A percentile compares a stretch with the other conserved stretches of the same genome.
phyloP scores from a whole-genome alignment of 2,329 filamentous ascomycete species.

The Raffaelea albimanens region DNA sequence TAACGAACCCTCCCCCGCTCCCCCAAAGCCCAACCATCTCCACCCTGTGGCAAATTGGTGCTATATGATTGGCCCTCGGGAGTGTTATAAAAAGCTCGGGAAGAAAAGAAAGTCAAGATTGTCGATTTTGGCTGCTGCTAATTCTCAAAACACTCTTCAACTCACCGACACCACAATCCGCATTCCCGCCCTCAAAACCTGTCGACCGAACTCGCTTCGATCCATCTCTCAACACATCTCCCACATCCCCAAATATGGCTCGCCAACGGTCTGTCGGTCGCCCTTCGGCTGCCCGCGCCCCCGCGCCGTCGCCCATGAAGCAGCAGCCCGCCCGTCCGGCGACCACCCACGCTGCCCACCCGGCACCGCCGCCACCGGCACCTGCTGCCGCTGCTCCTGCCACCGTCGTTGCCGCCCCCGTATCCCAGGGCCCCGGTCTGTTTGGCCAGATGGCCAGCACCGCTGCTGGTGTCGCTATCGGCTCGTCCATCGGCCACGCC shows the following conservation, averaged over 20 bases:
- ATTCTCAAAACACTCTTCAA: not conserved
- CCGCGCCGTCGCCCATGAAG: constrained; percentile 35
- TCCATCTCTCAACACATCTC: not conserved
- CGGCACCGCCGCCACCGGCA: constrained; percentile 29
- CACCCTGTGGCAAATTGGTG: constrained; percentile 12
- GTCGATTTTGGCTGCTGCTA: too few species aligned
- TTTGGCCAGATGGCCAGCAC: constrained; percentile 97
- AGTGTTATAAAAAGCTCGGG: not conserved
- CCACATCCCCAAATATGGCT: constrained; percentile 46
- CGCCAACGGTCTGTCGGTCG: constrained; percentile 63
- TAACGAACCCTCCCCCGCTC: too few species aligned
- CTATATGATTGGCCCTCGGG: constrained; percentile 8
- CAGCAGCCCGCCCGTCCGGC: constrained; percentile 61
- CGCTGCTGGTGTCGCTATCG: constrained; percentile 93
- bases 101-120: not conserved
- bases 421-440: constrained; percentile 66
- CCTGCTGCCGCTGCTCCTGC: constrained; percentile 37
- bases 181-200: not conserved
- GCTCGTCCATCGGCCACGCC: constrained; percentile 90
- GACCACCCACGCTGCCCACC: constrained; percentile 51
- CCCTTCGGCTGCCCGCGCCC: constrained; percentile 55
- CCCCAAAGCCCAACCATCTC: not conserved
- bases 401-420: constrained; percentile 27
- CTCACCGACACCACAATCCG: too few species aligned
- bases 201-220: not conserved